Percentiles rank a stretch among this genome's conserved stretches.
Evolutionary conservation across 23 red algal species (phyloP).

Genomic region (Cyanidioschyzon merolae): DNA sequence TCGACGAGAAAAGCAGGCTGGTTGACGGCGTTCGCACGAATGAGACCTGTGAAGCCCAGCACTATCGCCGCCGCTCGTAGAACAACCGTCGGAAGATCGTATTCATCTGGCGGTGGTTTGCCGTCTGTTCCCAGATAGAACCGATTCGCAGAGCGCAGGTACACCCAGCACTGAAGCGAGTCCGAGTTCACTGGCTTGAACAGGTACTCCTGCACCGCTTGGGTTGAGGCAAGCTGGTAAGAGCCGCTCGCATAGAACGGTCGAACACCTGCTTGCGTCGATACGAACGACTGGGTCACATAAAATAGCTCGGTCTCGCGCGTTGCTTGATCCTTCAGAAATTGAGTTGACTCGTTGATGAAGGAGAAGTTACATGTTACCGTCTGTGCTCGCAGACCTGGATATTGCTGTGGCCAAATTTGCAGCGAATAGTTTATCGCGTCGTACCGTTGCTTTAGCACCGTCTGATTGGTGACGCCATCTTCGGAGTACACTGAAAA

Average conservation of each 20-base stretch:
- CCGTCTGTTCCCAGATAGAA: slow-evolving; percentile 11
- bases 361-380: slow-evolving; percentile 4
- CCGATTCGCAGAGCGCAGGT: background rate
- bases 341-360: background rate
- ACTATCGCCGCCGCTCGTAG: background rate
- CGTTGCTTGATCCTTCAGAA: background rate
- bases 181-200: background rate
- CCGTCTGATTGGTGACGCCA: background rate
- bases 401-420: background rate
- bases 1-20: background rate
- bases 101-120: background rate
- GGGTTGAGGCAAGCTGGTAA: background rate
- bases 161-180: slow-evolving; percentile 16
- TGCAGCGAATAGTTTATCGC: background rate
- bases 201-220: background rate
- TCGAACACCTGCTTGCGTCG: background rate
- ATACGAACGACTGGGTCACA: slow-evolving; percentile 17
- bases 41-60: slow-evolving; percentile 1
- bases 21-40: background rate
- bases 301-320: background rate
- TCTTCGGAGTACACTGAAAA: background rate
- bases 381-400: background rate
- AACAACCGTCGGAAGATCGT: background rate
- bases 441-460: background rate
- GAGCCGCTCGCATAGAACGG: background rate